Evolutionary conservation across 1,139 yeast species (phyloP), one percentile per base, ranked within the genome.

Genomic region (Candida buenavistaensis): DNA sequence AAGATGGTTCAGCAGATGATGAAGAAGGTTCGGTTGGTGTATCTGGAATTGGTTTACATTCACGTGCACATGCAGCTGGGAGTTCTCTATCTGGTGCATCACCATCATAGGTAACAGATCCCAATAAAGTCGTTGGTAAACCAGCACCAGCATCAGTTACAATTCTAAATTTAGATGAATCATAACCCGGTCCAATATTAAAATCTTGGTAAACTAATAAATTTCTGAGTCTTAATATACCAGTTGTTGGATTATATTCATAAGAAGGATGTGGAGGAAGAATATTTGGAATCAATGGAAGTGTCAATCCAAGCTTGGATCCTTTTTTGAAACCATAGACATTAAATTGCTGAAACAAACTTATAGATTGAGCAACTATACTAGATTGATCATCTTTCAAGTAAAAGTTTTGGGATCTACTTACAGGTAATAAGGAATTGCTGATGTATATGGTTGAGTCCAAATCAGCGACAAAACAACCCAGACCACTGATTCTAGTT

Each of bases 311-410:
- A 33, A 63, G 48, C 11, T 41, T 37, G 35, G 63, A 62, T 6
- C 62, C 59, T 35, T 46, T 47, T 35, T 68, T 68, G 36, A 52
- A 62, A 22, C 66, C 67, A 20, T 52, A 53, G 17, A 63, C 65
- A 3, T 41, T 52, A 40, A 49, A 55, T 6, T 58, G 53, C 38
- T 47, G 54, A 19, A 48, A 16, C 6, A 36, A 10, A 10, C 51
- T 38, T 12, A 54, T 23, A 6, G 51, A 49, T 17, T 47, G 48
- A 11, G 52, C 56, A 32, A 50, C 43, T 21, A 60, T 26, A 12
- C 50, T 30, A 1, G 65, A 54, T 3, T 37, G 25, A 1, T 49
- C 17, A 12, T 50, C 33, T 24, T 48, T 45, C 40, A 61, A 45
- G 38, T 52, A 55, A 30, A 59, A 46, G 2, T 48, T 48, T 44